Conservation (phyloP, 768 basidiomycete genomes). For the Pleurotus djamor region DNA sequence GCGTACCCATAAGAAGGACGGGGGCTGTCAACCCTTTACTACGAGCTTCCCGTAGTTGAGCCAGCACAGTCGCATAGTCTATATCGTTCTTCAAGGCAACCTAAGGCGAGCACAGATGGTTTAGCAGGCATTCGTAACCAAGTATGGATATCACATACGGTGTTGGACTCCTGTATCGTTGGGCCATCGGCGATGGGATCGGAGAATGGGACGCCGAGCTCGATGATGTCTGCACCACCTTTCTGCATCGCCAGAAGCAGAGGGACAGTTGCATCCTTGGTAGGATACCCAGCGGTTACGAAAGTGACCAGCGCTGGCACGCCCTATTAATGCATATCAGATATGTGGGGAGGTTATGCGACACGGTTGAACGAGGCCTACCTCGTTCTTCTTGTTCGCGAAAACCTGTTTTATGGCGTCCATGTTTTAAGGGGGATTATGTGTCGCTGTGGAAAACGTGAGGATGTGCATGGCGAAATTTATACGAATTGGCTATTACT, state of each 20-base stretch:
- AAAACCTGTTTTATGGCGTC: constrained; percentile 72
- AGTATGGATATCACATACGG: constrained; percentile 47
- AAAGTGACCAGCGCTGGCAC: constrained; percentile 77
- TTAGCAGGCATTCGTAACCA: too few species aligned
- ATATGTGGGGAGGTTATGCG: neutral
- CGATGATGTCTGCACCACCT: constrained; percentile 93
- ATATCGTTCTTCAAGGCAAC: constrained; percentile 81
- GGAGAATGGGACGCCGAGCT: constrained; percentile 93
- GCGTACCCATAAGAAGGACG: constrained; percentile 90
- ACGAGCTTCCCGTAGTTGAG: constrained; percentile 75
- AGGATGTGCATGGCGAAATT: neutral
- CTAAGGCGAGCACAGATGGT: constrained; percentile 36
- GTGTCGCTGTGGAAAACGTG: constrained; percentile 7
- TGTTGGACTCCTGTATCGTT: constrained; percentile 90
- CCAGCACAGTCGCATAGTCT: constrained; percentile 74
- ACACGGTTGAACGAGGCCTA: constrained; percentile 15
- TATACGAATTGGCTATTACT: neutral
- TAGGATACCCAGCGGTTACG: constrained; percentile 93
- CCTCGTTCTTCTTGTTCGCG: constrained; percentile 59
- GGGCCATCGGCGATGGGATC: constrained; percentile 97
- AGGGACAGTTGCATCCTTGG: constrained; percentile 74
- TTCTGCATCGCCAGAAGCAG: constrained; percentile 89
- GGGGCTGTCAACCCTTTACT: constrained; percentile 80
- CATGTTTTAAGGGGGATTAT: constrained; percentile 39
- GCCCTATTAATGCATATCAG: constrained; percentile 31